Evolutionary conservation across 2,329 filamentous ascomycete species (phyloP), one percentile per base, ranked within the genome.

Genomic region (Aspergillus brunneoviolaceus): DNA sequence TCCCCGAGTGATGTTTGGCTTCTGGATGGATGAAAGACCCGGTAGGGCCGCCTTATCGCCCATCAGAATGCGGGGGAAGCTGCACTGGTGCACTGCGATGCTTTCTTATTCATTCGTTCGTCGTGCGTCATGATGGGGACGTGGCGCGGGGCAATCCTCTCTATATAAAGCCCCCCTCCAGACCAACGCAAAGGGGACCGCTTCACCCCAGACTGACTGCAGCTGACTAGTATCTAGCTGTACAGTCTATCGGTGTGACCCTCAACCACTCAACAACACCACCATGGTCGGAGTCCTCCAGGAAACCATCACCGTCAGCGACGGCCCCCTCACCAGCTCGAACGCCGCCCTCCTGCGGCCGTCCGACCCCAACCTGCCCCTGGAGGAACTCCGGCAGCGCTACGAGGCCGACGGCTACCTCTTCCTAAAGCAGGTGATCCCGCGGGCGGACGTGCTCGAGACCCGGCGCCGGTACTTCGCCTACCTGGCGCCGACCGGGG

Each of bases 341-440:
- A 79, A 82, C 60, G 75, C 81, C 2, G 73, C 72, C 0, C 69
- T 72, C 21, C 70, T 85, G 25, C 76, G 68, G 9, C 72, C 76
- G 16, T 83, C 82, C 0, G 72, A 75, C 7, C 77, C 78, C 1
- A 68, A 72, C 31, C 72, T 79, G 11, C 80, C 83, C 0, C 60
- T 84, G 9, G 76, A 81, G 42, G 80, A 83, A 48, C 74, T 85
- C 1, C 77, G 77, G n/a, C 66, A 69, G 4, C 78, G 80, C 31
- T 83, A 79, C 65, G 63, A 77, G 5, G 69, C 79, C 60, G 79
- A 86, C 50, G 84, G 84, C 23, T 86, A 86, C 63, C 69, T 87
- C 29, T 83, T 84, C 57, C 57, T 87, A 2, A 86, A 86, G 63
- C 78, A 79, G 0, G 69, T 87, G 0, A 71, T 87, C 2, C 84